Evolutionary conservation across 2,329 filamentous ascomycete genomes (phyloP).

Genomic region (Setomelanomma holmii): DNA sequence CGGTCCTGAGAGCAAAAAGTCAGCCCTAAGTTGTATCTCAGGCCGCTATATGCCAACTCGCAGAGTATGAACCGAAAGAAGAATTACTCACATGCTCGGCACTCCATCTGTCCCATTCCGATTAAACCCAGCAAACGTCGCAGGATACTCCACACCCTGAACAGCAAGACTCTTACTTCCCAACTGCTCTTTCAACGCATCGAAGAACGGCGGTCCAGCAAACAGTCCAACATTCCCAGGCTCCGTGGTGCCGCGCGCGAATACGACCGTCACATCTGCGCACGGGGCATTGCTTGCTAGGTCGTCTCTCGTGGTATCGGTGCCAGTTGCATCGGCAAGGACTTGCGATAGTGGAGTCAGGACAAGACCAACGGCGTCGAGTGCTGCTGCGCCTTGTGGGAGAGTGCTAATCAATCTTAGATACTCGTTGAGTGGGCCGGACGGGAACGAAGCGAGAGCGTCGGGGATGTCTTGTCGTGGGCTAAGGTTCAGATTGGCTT

Average conservation of each 20-base stretch:
- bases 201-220: slow-evolving; percentile 38
- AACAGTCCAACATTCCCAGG: slow-evolving; percentile 48
- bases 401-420: slow-evolving; percentile 6
- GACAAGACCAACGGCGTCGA: slow-evolving; percentile 6
- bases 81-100: slow-evolving; percentile 11
- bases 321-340: slow-evolving; percentile 5
- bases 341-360: slow-evolving; percentile 8
- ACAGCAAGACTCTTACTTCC: slow-evolving; percentile 11
- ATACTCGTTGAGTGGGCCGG: slow-evolving; percentile 7
- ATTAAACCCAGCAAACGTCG: slow-evolving; percentile 14
- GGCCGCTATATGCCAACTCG: too few relatives aligned
- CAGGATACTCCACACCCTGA: slow-evolving; percentile 19
- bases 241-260: slow-evolving; percentile 47
- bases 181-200: slow-evolving; percentile 9
- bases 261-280: slow-evolving; percentile 46
- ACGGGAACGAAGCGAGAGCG: slow-evolving; percentile 6
- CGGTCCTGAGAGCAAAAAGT: slow-evolving; percentile 3
- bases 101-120: slow-evolving; percentile 10
- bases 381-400: slow-evolving; percentile 1
- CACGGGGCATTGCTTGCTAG: slow-evolving; percentile 21
- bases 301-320: slow-evolving; percentile 5
- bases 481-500: background rate
- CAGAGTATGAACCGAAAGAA: too few relatives aligned
- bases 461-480: slow-evolving; percentile 2
- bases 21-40: background rate